These are phyloP conservation scores for Taiozyma onychis DNA, from an alignment of 1,139 yeast genomes.

Conservation along the genomic window DNA sequence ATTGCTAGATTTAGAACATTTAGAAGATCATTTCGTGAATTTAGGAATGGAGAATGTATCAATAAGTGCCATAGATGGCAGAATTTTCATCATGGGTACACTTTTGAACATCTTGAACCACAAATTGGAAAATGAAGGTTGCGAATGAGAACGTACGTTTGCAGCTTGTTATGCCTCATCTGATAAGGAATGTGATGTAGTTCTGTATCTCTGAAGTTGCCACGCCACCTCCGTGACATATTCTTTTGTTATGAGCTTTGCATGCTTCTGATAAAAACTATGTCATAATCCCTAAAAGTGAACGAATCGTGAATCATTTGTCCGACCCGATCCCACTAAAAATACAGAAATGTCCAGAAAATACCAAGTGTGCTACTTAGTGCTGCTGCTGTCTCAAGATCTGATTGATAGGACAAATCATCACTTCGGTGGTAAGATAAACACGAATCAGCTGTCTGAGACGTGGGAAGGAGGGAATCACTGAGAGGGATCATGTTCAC, in stretches of 20 bases:
- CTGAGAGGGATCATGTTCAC: background rate
- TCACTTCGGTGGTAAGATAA: background rate
- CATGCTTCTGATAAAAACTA: background rate
- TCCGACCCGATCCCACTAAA: background rate
- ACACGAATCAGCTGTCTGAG: background rate
- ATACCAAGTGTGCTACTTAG: background rate
- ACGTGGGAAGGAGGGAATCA: background rate
- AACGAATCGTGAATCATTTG: background rate
- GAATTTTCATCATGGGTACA: slow-evolving; percentile 35
- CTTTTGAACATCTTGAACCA: slow-evolving; percentile 16
- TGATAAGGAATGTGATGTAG: background rate
- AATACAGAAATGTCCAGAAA: background rate
- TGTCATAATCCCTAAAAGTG: background rate
- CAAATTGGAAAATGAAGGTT: slow-evolving; percentile 4
- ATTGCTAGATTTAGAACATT: slow-evolving; percentile 24
- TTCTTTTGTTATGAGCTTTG: background rate
- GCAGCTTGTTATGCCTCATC: background rate
- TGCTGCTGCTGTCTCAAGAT: background rate
- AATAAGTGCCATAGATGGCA: slow-evolving; percentile 37
- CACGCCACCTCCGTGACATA: background rate
- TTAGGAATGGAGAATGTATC: slow-evolving; percentile 29
- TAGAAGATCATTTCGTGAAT: slow-evolving; percentile 24
- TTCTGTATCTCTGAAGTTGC: background rate
- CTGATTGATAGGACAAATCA: background rate
- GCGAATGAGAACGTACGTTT: background rate